Conservation (phyloP, 257 asterid genomes). For the Solanum sparsipilum region DNA sequence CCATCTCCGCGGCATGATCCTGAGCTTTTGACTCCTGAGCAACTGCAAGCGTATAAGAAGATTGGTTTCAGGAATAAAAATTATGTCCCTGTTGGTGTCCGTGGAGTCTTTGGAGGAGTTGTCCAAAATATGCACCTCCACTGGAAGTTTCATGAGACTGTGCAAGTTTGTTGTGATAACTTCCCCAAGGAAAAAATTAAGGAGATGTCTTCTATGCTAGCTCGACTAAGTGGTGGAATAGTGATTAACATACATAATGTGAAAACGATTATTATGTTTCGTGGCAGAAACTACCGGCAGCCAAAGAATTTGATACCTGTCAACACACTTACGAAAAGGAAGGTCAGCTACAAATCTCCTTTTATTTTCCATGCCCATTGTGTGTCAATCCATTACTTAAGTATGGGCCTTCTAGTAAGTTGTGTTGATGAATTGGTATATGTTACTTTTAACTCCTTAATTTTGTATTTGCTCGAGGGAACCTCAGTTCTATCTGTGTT, state of each 20-base stretch:
- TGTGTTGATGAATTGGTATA: background rate
- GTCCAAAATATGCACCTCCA: slow-evolving; percentile 98
- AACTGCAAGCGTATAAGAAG: slow-evolving; percentile 83
- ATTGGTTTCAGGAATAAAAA: slow-evolving; percentile 85
- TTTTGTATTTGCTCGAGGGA: background rate
- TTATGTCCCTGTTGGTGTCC: slow-evolving; percentile 95
- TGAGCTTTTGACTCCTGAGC: slow-evolving; percentile 80
- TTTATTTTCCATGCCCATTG: background rate
- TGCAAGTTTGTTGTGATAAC: slow-evolving; percentile 92
- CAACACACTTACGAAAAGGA: slow-evolving; percentile 89
- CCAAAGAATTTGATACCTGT: slow-evolving; percentile 94
- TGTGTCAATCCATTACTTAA: background rate
- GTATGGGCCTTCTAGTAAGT: background rate
- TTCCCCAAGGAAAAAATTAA: slow-evolving; percentile 88
- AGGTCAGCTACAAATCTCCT: slow-evolving; percentile 30
- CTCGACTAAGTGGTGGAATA: slow-evolving; percentile 91
- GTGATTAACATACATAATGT: slow-evolving; percentile 76
- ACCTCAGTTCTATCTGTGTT: background rate
- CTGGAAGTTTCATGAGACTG: slow-evolving; percentile 98
- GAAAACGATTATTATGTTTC: slow-evolving; percentile 89
- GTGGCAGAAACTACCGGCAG: slow-evolving; percentile 94
- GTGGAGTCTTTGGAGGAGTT: slow-evolving; percentile 98
- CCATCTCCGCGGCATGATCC: slow-evolving; percentile 95
- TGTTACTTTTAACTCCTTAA: background rate
- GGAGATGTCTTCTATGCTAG: slow-evolving; percentile 90